Evolutionary conservation across 2,329 filamentous ascomycete species (phyloP), one percentile per base, ranked within the genome.

Genomic region (Aspergillus neoniger): DNA sequence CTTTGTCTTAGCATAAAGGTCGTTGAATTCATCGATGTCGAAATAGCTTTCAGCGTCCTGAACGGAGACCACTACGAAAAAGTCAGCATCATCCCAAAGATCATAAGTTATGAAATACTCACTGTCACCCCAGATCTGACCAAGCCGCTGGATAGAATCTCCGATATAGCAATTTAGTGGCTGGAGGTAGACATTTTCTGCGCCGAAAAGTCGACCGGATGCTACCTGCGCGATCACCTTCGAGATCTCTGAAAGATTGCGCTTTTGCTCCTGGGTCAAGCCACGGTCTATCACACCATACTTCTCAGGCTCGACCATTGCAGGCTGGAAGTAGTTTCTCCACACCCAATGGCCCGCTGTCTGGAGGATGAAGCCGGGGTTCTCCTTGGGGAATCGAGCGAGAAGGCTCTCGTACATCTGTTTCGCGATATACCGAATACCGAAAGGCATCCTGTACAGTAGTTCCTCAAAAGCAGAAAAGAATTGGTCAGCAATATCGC

Each of bases 1-100:
- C 77, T 96, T 96, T 65, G 92, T 95, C 75, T 96, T 93, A 59
- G 94, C 91, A 73, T 98, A 98, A 6, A 99, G 84, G 72, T 99
- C 95, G 74, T 97, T 98, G 85, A 95, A 99, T 75, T 98, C 95
- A 73, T 99, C 95, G 74, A 99, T 97, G 76, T 98, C 93, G 72
- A 98, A 99, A 23, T 95, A 95, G 55, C 87, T 85, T 76, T 99
- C 95, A 0, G 92, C 91, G 69, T 95, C 89, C 14, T 90, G 88
- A 12, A 98, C 91, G 12, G 89, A 86, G 66, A 99, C 91, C 62
- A 98, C 83, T 83, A 64, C 44, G 55, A 57, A 44, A 1, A 39
- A 39, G 69, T 83, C 74, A 82, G 78, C 56, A 63, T 15, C 9
- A 21, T 3, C 14, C 41, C 38, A 25, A 25, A 43, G 19, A 21